Conservation (phyloP, 1,284 basidiomycete species). For the Cutaneotrichosporon dermatis region DNA sequence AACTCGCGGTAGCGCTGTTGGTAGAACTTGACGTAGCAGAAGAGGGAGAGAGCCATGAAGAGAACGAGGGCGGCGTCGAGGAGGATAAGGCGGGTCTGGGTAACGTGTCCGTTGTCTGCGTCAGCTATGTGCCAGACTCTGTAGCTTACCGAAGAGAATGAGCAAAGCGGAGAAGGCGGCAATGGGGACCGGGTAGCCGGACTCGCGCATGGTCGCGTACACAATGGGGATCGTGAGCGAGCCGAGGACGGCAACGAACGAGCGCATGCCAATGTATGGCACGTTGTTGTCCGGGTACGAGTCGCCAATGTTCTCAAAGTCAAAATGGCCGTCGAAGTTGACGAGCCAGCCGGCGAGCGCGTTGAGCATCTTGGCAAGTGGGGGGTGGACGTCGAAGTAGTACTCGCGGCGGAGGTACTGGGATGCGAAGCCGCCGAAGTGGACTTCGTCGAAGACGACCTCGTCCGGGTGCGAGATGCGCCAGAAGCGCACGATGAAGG, state of each 20-base stretch:
- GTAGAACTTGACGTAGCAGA: conserved; percentile 92
- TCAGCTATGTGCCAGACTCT: no score
- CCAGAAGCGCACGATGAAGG: conserved; percentile 81
- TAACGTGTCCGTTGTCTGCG: conserved; percentile 90
- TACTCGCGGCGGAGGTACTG: conserved; percentile 88
- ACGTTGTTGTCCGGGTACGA: conserved; percentile 68
- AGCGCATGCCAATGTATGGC: conserved; percentile 89
- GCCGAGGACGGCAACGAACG: conserved; percentile 84
- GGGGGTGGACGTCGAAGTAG: conserved; percentile 99
- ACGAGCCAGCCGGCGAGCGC: conserved; percentile 92
- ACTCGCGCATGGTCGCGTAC: conserved; percentile 96
- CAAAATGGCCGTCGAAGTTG: conserved; percentile 89
- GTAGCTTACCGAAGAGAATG: conserved; percentile 80
- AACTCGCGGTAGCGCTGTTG: conserved; percentile 92
- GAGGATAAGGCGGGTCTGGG: conserved; percentile 92
- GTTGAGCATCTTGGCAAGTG: conserved; percentile 87
- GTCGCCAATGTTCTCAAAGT: conserved; percentile 94
- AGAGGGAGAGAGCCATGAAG: conserved; percentile 91
- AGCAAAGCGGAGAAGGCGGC: conserved; percentile 81
- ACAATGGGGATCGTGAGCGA: conserved; percentile 85
- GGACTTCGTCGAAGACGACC: conserved; percentile 96
- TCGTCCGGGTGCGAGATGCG: conserved; percentile 89
- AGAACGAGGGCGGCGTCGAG: conserved; percentile 92
- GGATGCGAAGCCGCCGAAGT: conserved; percentile 84
- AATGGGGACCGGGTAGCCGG: conserved; percentile 85